phyloP scores from a whole-genome alignment of 306 rosid species.

The Dryas drummondii region DNA sequence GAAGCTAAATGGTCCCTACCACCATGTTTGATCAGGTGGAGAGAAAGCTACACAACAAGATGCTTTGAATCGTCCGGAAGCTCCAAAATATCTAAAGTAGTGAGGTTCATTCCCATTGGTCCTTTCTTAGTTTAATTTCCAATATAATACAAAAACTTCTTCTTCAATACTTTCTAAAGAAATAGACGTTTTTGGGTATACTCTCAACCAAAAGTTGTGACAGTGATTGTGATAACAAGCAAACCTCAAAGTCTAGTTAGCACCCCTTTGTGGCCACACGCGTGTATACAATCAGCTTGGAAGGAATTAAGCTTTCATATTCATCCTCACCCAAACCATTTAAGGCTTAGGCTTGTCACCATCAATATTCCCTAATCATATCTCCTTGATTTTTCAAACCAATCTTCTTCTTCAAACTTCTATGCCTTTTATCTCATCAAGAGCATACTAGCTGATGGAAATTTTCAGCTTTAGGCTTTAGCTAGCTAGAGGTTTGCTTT shows the following conservation, averaged over 20 bases:
- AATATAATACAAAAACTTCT: slow-evolving; percentile 13
- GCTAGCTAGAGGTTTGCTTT: not conserved
- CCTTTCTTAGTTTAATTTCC: not conserved
- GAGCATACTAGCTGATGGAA: no score
- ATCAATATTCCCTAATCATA: slow-evolving; percentile 14
- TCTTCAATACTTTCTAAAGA: slow-evolving; percentile 38
- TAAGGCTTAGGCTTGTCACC: slow-evolving; percentile 1
- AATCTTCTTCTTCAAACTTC: slow-evolving; percentile 1
- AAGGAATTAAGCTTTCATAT: slow-evolving; percentile 25
- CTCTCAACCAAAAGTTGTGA: slow-evolving; percentile 44
- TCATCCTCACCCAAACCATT: slow-evolving; percentile 25
- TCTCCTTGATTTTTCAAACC: slow-evolving; percentile 19
- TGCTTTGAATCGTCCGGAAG: not conserved
- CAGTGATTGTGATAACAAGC: slow-evolving; percentile 39
- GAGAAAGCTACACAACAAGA: not conserved
- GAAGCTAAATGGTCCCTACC: no score
- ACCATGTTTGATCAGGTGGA: not conserved
- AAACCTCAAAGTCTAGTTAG: slow-evolving; percentile 18
- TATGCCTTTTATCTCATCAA: no score
- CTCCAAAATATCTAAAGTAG: not conserved
- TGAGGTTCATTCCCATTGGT: slow-evolving; percentile 9
- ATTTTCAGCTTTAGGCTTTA: not conserved
- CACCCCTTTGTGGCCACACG: slow-evolving; percentile 24
- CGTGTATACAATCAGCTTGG: slow-evolving; percentile 32
- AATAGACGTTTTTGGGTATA: slow-evolving; percentile 32